Conservation (phyloP, 2,329 filamentous ascomycete species). For the Rhexocercosporidium sp. region DNA sequence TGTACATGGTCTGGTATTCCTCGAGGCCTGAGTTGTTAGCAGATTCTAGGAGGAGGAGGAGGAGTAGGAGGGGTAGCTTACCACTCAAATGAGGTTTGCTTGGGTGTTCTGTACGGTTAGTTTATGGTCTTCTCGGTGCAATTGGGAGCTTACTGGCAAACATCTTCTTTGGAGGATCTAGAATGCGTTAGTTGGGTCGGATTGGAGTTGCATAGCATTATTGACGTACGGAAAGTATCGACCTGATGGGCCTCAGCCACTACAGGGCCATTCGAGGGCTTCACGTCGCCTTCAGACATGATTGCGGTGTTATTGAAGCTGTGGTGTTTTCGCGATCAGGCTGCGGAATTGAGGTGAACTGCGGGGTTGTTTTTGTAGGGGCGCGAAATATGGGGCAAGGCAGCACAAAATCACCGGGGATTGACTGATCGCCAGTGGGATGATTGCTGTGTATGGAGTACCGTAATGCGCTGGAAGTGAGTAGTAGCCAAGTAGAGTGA, state of each 20-base stretch:
- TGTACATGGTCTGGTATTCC: constrained; percentile 71
- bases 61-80: constrained; percentile 48
- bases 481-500: not conserved
- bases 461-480: not conserved
- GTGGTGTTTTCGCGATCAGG: not conserved
- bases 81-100: constrained; percentile 70
- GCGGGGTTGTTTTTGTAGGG: constrained; percentile 19
- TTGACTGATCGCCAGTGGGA: constrained; percentile 14
- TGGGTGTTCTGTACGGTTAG: constrained; percentile 63
- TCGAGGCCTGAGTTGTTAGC: constrained; percentile 56
- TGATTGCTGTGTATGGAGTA: too few relatives aligned
- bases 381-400: not conserved
- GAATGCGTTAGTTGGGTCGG: constrained; percentile 29
- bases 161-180: constrained; percentile 70
- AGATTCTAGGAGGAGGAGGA: not conserved
- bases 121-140: constrained; percentile 9
- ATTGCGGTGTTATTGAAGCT: constrained; percentile 22
- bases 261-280: constrained; percentile 56
- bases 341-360: not conserved
- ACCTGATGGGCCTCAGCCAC: constrained; percentile 79
- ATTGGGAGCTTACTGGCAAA: constrained; percentile 61
- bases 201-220: not conserved
- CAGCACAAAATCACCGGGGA: constrained; percentile 12
- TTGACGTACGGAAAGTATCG: constrained; percentile 69
- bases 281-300: constrained; percentile 52